Conservation (phyloP, 768 basidiomycete species). For the Cystobasidium ongulense region DNA sequence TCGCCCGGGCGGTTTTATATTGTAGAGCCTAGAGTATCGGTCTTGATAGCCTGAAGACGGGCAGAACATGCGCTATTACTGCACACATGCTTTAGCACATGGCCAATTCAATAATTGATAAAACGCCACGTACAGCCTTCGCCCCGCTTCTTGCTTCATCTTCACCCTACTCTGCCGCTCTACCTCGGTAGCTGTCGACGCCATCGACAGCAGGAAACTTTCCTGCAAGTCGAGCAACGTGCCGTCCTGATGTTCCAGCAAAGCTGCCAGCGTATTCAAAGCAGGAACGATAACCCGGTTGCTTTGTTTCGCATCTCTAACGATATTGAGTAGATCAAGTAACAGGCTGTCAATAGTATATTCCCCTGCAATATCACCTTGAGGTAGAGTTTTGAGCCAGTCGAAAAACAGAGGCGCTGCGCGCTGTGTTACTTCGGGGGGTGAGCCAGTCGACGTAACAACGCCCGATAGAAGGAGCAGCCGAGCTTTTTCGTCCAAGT, state of each 20-base stretch:
- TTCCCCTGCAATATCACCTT: not conserved
- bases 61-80: no score
- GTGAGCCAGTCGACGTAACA: not conserved
- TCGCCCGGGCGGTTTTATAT: no score
- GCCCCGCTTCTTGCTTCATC: not conserved
- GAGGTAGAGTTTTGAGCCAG: not conserved
- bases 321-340: not conserved
- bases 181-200: not conserved
- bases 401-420: not conserved
- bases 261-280: not conserved
- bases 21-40: no score
- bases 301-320: not conserved
- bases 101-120: not conserved
- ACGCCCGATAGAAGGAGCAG: not conserved
- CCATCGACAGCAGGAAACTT: not conserved
- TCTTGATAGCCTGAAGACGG: no score
- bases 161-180: not conserved
- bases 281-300: constrained; percentile 6
- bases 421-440: not conserved
- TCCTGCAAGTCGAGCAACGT: not conserved
- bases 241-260: not conserved
- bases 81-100: no score
- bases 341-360: not conserved
- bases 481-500: not conserved
- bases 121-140: not conserved